Conservation (phyloP, 805 yeast genomes). For the Kuraishia borneana region DNA sequence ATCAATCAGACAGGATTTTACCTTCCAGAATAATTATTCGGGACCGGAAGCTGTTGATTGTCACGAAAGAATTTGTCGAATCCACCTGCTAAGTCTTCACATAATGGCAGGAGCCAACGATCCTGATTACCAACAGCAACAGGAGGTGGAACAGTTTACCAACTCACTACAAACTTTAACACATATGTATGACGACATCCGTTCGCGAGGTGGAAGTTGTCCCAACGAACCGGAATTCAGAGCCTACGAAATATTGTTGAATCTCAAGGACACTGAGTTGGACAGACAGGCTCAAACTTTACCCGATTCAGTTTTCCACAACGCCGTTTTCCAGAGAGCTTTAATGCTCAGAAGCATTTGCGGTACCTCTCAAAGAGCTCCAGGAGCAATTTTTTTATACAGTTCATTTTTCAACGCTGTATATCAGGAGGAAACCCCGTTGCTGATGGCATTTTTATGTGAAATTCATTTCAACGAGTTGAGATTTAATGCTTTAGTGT, state of each 20-base stretch:
- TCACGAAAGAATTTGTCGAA: constrained; percentile 81
- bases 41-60: constrained; percentile 94
- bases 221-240: constrained; percentile 91
- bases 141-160: constrained; percentile 88
- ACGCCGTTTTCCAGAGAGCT: constrained; percentile 58
- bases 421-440: constrained; percentile 42
- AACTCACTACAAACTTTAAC: constrained; percentile 82
- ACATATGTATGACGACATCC: constrained; percentile 75
- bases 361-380: constrained; percentile 43
- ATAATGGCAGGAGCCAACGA: constrained; percentile 64
- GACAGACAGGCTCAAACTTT: constrained; percentile 64
- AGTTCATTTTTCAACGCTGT: constrained; percentile 49
- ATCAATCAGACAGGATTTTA: constrained; percentile 93
- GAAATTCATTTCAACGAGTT: constrained; percentile 77
- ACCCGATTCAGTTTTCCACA: constrained; percentile 43
- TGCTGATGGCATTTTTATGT: constrained; percentile 58
- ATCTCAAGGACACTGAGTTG: constrained; percentile 73
- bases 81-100: constrained; percentile 75
- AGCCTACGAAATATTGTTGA: constrained; percentile 74
- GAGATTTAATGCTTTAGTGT: constrained; percentile 59
- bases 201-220: constrained; percentile 54
- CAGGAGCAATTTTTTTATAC: constrained; percentile 50
- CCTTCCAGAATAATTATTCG: constrained; percentile 74
- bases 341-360: constrained; percentile 54
- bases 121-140: constrained; percentile 80